Conservation (phyloP, 768 basidiomycete genomes). For the Cystobasidium tubakii region DNA sequence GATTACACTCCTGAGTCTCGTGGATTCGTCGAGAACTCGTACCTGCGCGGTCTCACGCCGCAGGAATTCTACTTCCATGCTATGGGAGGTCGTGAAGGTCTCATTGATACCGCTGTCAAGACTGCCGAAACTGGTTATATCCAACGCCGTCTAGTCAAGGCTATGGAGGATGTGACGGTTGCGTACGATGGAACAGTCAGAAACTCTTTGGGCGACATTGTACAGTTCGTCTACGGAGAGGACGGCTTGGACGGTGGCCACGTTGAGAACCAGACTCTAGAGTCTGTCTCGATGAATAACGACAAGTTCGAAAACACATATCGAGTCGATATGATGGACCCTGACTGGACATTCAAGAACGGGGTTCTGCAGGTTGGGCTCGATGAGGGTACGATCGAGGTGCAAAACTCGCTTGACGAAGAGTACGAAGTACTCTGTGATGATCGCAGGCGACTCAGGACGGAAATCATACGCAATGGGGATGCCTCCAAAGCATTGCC, state of each 20-base stretch:
- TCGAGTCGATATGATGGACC: slow-evolving; percentile 81
- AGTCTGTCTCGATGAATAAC: slow-evolving; percentile 76
- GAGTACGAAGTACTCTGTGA: slow-evolving; percentile 62
- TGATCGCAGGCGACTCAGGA: slow-evolving; percentile 73
- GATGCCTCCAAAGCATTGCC: slow-evolving; percentile 82
- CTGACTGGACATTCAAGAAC: slow-evolving; percentile 67
- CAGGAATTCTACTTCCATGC: slow-evolving; percentile 99
- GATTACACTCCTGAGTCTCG: slow-evolving; percentile 97
- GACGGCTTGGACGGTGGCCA: slow-evolving; percentile 98
- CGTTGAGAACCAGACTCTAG: slow-evolving; percentile 91
- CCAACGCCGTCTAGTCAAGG: slow-evolving; percentile 95
- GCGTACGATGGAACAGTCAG: slow-evolving; percentile 97
- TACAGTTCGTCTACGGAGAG: slow-evolving; percentile 95
- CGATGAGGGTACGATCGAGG: slow-evolving; percentile 71
- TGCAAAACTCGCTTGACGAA: slow-evolving; percentile 78
- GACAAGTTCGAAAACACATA: slow-evolving; percentile 82
- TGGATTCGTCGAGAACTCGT: slow-evolving; percentile 98
- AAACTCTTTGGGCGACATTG: slow-evolving; percentile 90
- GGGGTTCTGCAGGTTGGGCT: slow-evolving; percentile 80
- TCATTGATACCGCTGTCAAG: slow-evolving; percentile 99
- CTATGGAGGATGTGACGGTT: slow-evolving; percentile 93
- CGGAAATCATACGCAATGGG: slow-evolving; percentile 72
- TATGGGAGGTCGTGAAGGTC: slow-evolving; percentile 98
- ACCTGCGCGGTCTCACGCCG: slow-evolving; percentile 88
- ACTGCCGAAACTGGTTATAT: slow-evolving; percentile 99